Conservation (phyloP, 1,284 basidiomycete species). For the Moesziomyces sp. region DNA sequence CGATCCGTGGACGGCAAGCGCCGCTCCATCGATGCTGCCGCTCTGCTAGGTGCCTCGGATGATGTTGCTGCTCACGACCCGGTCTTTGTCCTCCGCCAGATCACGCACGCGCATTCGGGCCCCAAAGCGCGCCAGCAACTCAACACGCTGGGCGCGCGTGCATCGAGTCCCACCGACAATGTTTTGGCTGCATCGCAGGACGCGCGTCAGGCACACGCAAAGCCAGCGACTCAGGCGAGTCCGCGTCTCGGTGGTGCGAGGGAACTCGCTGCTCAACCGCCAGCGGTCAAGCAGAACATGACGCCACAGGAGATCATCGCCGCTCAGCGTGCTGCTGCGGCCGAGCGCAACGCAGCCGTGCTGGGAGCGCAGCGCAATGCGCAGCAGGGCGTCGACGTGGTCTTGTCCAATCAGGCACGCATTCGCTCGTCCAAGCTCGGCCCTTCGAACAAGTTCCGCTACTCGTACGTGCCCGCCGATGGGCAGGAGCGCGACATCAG, state of each 20-base stretch:
- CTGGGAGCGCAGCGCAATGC: slow-evolving; percentile 84
- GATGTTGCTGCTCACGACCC: slow-evolving; percentile 86
- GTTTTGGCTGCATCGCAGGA: slow-evolving; percentile 69
- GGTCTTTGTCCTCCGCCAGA: slow-evolving; percentile 77
- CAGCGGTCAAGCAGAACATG: slow-evolving; percentile 47
- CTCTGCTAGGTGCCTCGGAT: slow-evolving; percentile 73
- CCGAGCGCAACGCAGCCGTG: slow-evolving; percentile 86
- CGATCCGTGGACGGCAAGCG: slow-evolving; percentile 79
- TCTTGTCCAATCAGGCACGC: slow-evolving; percentile 82
- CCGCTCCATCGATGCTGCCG: slow-evolving; percentile 85
- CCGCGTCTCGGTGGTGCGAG: slow-evolving; percentile 18
- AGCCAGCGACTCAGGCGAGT: neutral
- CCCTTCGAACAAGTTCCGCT: slow-evolving; percentile 78
- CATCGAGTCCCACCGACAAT: slow-evolving; percentile 49
- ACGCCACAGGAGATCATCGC: slow-evolving; percentile 88
- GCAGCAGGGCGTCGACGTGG: slow-evolving; percentile 84
- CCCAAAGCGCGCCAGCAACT: slow-evolving; percentile 15
- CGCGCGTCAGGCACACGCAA: slow-evolving; percentile 50
- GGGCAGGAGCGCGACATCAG: slow-evolving; percentile 86
- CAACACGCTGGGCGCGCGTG: slow-evolving; percentile 20
- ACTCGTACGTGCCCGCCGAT: slow-evolving; percentile 90
- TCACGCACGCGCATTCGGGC: slow-evolving; percentile 27
- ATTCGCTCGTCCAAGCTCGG: slow-evolving; percentile 81
- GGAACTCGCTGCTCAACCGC: slow-evolving; percentile 9
- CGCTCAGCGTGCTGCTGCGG: slow-evolving; percentile 84